phyloP scores from a whole-genome alignment of 1,139 yeast genomes.

The Ashbya aceris region DNA sequence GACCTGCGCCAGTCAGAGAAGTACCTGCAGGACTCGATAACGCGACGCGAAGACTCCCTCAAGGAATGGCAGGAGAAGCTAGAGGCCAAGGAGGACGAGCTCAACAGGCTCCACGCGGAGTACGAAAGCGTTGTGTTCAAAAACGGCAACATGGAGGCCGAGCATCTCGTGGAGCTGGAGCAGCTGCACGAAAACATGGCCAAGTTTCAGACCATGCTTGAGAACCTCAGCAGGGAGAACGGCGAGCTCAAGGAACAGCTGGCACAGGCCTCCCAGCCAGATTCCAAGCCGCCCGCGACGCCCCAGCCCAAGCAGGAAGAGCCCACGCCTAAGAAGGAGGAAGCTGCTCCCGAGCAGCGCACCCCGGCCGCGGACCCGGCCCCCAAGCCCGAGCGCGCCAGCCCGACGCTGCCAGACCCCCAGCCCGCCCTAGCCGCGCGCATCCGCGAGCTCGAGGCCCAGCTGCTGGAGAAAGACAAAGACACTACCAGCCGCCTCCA shows the following conservation, averaged over 20 bases:
- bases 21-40: slow-evolving; percentile 16
- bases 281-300: neutral
- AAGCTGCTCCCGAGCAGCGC: neutral
- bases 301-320: neutral
- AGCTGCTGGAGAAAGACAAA: slow-evolving; percentile 30
- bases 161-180: slow-evolving; percentile 32
- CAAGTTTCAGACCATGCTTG: slow-evolving; percentile 3
- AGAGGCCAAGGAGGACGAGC: slow-evolving; percentile 17
- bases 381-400: slow-evolving; percentile 4
- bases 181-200: slow-evolving; percentile 30
- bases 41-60: slow-evolving; percentile 13
- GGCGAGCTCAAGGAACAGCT: neutral
- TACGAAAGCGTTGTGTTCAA: slow-evolving; percentile 21
- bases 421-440: slow-evolving; percentile 12
- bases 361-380: neutral
- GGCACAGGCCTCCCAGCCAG: neutral
- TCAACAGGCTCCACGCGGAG: slow-evolving; percentile 23
- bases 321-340: neutral
- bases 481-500: slow-evolving; percentile 45
- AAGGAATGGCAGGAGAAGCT: slow-evolving; percentile 16
- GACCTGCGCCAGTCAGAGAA: slow-evolving; percentile 15
- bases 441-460: slow-evolving; percentile 23
- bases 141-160: slow-evolving; percentile 26
- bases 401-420: neutral
- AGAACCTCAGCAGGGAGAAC: slow-evolving; percentile 1